Evolutionary conservation across 2,329 filamentous ascomycete genomes (phyloP), one percentile per base, ranked within the genome.

Genomic region (Zalaria obscura): DNA sequence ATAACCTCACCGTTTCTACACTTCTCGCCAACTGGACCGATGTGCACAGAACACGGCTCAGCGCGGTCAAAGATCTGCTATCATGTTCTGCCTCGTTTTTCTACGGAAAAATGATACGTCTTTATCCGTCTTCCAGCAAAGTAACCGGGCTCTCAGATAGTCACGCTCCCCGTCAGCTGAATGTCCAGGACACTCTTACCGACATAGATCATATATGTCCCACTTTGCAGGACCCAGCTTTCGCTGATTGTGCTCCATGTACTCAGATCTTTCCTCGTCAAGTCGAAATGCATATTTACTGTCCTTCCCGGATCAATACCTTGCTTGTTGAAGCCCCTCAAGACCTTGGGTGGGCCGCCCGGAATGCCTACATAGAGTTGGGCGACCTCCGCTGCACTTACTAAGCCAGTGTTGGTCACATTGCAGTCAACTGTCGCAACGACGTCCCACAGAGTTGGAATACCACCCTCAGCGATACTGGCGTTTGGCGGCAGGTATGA

Each of bases 181-280:
- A 50, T 50, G 39, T 61, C 55, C 10, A 57, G 47, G 39, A 60
- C 56, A 45, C 53, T 58, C 50, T 52, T 55, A 8, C 70, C 69
- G 29, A 73, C 52, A 60, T 63, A 70, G 40, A 71, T 50, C 27
- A 53, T 58, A 47, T 65, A 72, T 38, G 53, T 48, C 11, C 60
- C 66, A 4, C 41, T 50, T 0, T 67, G 68, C 27, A 70, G 59
- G 26, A 68, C 58, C 70, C 70, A 73, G 44, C 68, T 63, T 60
- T 73, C 69, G 47, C 53, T 43, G n/a, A n/a, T n/a, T n/a, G n/a
- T n/a, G 45, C 72, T 66, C 70, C 70, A 74, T 25, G 69, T 66
- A 41, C 65, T 68, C 27, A 69, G 45, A 45, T 70, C 67, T 52
- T 60, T 62, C 46, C 61, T 53, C 40, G 62, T 61, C 39, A 70